phyloP scores from a whole-genome alignment of 1,284 basidiomycete species.

The Bjerkandera adusta region DNA sequence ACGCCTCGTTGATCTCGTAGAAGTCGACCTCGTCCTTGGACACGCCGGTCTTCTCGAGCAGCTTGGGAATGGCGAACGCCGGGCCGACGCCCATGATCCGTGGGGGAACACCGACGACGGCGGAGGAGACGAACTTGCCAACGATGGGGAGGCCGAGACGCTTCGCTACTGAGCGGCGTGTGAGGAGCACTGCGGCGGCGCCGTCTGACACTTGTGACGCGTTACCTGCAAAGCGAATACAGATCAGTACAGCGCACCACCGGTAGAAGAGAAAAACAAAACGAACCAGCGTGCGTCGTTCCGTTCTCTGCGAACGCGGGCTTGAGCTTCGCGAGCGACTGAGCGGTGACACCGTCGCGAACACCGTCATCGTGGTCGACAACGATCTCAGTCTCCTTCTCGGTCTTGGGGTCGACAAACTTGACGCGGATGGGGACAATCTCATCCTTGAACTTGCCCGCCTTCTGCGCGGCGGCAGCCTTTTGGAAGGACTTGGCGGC shows the following conservation, averaged over 20 bases:
- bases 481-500: slow-evolving; percentile 86
- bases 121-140: slow-evolving; percentile 86
- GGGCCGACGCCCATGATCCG: slow-evolving; percentile 92
- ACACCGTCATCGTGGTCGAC: slow-evolving; percentile 93
- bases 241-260: neutral
- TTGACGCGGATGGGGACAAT: slow-evolving; percentile 85
- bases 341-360: slow-evolving; percentile 86
- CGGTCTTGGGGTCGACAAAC: slow-evolving; percentile 81
- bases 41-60: slow-evolving; percentile 74
- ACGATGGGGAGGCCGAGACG: slow-evolving; percentile 88
- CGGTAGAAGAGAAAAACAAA: neutral
- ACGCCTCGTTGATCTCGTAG: slow-evolving; percentile 95
- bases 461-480: slow-evolving; percentile 85
- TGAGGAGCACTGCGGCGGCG: slow-evolving; percentile 91
- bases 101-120: slow-evolving; percentile 83
- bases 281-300: slow-evolving; percentile 81
- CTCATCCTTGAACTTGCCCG: slow-evolving; percentile 90
- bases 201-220: slow-evolving; percentile 98
- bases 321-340: slow-evolving; percentile 89
- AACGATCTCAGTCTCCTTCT: slow-evolving; percentile 75
- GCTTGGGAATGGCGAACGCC: slow-evolving; percentile 85
- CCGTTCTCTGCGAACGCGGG: slow-evolving; percentile 90
- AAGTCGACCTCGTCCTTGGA: slow-evolving; percentile 82
- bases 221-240: slow-evolving; percentile 50
- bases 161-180: slow-evolving; percentile 84